Evolutionary conservation across 805 yeast species (phyloP), one percentile per base, ranked within the genome.

Genomic region (Tetrapisispora namnaoensis): DNA sequence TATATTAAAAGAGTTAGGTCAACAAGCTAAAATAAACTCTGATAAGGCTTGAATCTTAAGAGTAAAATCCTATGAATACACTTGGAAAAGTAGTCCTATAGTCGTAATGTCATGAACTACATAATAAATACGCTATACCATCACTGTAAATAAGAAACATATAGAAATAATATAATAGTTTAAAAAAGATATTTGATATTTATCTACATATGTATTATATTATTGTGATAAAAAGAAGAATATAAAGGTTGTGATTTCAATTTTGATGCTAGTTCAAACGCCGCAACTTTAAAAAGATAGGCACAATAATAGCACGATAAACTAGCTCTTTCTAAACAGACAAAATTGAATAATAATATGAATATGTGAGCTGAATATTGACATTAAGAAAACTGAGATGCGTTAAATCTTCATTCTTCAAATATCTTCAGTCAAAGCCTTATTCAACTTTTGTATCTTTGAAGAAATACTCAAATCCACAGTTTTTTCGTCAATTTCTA

Each of bases 401-500:
- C 20, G 18, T 37, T 16, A 16, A 22, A 13, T 39, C 17, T 11
- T 22, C n/a, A 14, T 22, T 40, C n/a, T 38, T 74, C 83, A 91
- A 71, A 90, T 78, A 55, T 95, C 75, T 76, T 91, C 96, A 61
- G 78, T 74, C 69, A 93, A 80, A 60, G 84, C 80, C 71, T 85
- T 80, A 85, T 93, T 93, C 72, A 90, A 82, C 74, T 80, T 88
- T 69, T 86, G 75, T 67, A 93, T 80, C 78, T 84, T 89, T 66
- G 86, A 70, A 52, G 90, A 76, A 59, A 93, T 80, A 51, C 95
- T 83, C 69, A 91, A 78, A 73, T 93, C 99, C 62, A 89, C 96
- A 55, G 98, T 90, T 72, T 84, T 87, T 76, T 91, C 99, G 65
- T 91, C 96, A 62, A 93, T 87, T 73, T 90, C 96, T 52, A 93